Percentiles rank a stretch among this genome's conserved stretches.
Conservation (phyloP, 805 yeast species). For the Sugiyamaella marilandica region DNA sequence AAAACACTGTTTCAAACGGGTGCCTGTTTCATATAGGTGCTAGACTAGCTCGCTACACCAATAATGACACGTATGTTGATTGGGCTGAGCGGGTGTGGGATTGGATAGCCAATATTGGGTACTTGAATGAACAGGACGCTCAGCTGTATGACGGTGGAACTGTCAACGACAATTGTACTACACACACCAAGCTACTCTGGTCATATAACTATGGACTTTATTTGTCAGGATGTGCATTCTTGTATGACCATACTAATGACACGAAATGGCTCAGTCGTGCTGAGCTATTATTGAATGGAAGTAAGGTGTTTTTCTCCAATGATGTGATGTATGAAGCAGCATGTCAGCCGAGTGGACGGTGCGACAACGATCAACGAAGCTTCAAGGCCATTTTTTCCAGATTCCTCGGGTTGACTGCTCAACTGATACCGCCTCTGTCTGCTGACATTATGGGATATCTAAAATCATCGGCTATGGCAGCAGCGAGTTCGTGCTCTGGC, state of each 20-base stretch:
- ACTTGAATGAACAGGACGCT: constrained; percentile 36
- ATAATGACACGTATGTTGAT: constrained; percentile 64
- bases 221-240: constrained; percentile 73
- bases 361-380: constrained; percentile 87
- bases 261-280: constrained; percentile 64
- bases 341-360: constrained; percentile 59
- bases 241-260: constrained; percentile 68
- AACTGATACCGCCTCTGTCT: constrained; percentile 53
- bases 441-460: constrained; percentile 40
- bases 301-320: constrained; percentile 22
- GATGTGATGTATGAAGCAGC: constrained; percentile 76
- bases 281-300: constrained; percentile 48
- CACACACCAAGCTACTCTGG: constrained; percentile 64
- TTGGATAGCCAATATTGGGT: constrained; percentile 61
- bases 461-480: constrained; percentile 56
- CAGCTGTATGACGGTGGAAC: constrained; percentile 37
- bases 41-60: constrained; percentile 76
- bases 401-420: constrained; percentile 68
- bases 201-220: constrained; percentile 80
- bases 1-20: constrained; percentile 88
- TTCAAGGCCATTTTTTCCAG: constrained; percentile 82
- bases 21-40: constrained; percentile 84
- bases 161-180: constrained; percentile 53
- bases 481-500: constrained; percentile 80
- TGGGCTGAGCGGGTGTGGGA: constrained; percentile 74